Conservation (phyloP, 2,329 filamentous ascomycete genomes). For the Penicillium capsulatum region DNA sequence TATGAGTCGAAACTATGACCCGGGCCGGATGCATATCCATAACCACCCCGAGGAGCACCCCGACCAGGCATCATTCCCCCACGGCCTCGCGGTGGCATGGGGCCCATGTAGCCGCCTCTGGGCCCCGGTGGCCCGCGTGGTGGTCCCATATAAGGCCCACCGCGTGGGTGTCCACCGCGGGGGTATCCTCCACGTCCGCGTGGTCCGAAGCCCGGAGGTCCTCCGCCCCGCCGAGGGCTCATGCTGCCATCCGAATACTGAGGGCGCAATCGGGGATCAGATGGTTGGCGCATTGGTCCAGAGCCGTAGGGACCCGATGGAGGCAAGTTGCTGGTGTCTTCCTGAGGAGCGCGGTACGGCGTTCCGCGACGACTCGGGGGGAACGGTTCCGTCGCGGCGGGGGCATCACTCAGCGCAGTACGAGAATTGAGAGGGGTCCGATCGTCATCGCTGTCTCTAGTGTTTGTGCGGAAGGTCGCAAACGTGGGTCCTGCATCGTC, state of each 20-base stretch:
- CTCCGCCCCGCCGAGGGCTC: slow-evolving; percentile 39
- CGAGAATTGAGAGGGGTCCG: slow-evolving; percentile 38
- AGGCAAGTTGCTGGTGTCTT: slow-evolving; percentile 34
- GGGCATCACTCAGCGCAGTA: slow-evolving; percentile 25
- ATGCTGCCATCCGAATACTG: slow-evolving; percentile 48
- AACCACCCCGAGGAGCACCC: slow-evolving; percentile 41
- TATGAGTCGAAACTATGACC: slow-evolving; percentile 34
- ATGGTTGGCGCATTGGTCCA: slow-evolving; percentile 37
- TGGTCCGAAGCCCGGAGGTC: slow-evolving; percentile 44
- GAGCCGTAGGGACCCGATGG: slow-evolving; percentile 29
- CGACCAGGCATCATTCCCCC: slow-evolving; percentile 41
- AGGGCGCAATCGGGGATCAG: slow-evolving; percentile 43
- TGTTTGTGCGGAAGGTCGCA: slow-evolving; percentile 38
- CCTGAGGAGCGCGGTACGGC: slow-evolving; percentile 35
- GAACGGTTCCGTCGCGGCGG: slow-evolving; percentile 23
- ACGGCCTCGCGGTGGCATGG: slow-evolving; percentile 31
- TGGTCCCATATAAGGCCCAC: slow-evolving; percentile 36
- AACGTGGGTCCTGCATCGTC: slow-evolving; percentile 50
- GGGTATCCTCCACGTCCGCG: slow-evolving; percentile 57
- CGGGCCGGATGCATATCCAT: slow-evolving; percentile 48
- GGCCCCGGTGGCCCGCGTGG: slow-evolving; percentile 36
- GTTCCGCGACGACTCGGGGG: slow-evolving; percentile 30
- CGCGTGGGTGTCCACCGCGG: slow-evolving; percentile 44
- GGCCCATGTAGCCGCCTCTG: slow-evolving; percentile 42
- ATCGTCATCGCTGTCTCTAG: slow-evolving; percentile 39